Conservation (phyloP, 2,329 filamentous ascomycete species). For the Aspergillus pseudoviridinutans region DNA sequence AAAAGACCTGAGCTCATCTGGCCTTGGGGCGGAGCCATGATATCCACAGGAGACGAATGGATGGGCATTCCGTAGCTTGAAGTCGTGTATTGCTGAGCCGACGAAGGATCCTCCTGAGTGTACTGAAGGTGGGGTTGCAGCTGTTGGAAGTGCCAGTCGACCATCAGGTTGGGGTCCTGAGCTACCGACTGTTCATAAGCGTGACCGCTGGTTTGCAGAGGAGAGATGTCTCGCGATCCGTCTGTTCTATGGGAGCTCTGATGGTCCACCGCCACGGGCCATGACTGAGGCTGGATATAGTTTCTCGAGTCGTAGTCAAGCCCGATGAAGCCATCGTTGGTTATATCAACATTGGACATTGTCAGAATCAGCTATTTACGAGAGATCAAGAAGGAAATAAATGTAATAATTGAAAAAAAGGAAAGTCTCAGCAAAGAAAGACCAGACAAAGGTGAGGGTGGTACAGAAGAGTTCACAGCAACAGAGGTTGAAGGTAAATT, state of each 20-base stretch:
- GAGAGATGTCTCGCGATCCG: conserved; percentile 38
- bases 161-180: conserved; percentile 42
- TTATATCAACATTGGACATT: conserved; percentile 45
- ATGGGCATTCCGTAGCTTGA: conserved; percentile 53
- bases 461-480: conserved; percentile 19
- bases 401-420: conserved; percentile 5
- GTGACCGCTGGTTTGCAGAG: conserved; percentile 43
- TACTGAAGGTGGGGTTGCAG: conserved; percentile 39
- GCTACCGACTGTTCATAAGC: conserved; percentile 41
- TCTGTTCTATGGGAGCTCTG: conserved; percentile 36
- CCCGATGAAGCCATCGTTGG: conserved; percentile 43
- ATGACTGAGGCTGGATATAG: conserved; percentile 41
- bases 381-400: conserved; percentile 15
- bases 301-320: conserved; percentile 47
- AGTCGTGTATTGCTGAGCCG: conserved; percentile 52
- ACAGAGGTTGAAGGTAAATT: conserved; percentile 9
- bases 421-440: background rate
- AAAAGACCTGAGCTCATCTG: conserved; percentile 59
- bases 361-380: conserved; percentile 18
- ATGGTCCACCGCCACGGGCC: conserved; percentile 43
- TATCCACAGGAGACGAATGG: conserved; percentile 49
- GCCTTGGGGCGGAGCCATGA: conserved; percentile 57
- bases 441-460: conserved; percentile 10
- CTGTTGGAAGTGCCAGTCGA: conserved; percentile 45
- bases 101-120: conserved; percentile 50